phyloP scores from a whole-genome alignment of 495 filamentous ascomycete genomes.

The Neurospora sp. region DNA sequence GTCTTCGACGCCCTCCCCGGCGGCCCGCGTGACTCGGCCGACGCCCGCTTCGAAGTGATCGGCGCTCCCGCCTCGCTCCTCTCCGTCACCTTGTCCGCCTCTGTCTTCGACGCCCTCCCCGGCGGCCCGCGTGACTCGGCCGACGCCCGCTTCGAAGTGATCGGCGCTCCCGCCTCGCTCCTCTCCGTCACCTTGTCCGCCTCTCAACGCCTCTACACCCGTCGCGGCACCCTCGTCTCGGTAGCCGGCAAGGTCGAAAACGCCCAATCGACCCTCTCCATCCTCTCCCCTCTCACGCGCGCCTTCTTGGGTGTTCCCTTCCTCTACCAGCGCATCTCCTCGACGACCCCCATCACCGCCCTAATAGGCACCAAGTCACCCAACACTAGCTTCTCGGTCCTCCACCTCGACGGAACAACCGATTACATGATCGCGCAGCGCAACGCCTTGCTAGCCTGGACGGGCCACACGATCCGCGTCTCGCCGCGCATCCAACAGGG shows the following conservation, averaged over 20 bases:
- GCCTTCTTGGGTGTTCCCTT: conserved; percentile 78
- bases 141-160: conserved; percentile 88
- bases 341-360: conserved; percentile 74
- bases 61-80: too few relatives aligned
- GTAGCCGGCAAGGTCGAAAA: conserved; percentile 85
- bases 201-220: conserved; percentile 85
- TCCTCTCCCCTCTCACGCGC: conserved; percentile 73
- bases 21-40: conserved; percentile 29
- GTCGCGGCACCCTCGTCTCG: conserved; percentile 81
- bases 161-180: conserved; percentile 81
- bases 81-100: too few relatives aligned
- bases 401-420: conserved; percentile 85
- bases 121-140: conserved; percentile 18
- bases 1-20: conserved; percentile 24
- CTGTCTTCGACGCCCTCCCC: conserved; percentile 24
- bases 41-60: conserved; percentile 89
- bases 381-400: conserved; percentile 70
- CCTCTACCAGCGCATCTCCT: conserved; percentile 82
- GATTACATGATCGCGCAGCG: conserved; percentile 92
- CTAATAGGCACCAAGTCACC: conserved; percentile 79
- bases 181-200: conserved; percentile 87
- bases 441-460: conserved; percentile 85
- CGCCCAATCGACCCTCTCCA: conserved; percentile 76
- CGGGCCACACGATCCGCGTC: conserved; percentile 73
- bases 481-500: conserved; percentile 62